Base-by-base conservation (phyloP, 192 early-diverging fungal species). In the Coemansia sp. region DNA sequence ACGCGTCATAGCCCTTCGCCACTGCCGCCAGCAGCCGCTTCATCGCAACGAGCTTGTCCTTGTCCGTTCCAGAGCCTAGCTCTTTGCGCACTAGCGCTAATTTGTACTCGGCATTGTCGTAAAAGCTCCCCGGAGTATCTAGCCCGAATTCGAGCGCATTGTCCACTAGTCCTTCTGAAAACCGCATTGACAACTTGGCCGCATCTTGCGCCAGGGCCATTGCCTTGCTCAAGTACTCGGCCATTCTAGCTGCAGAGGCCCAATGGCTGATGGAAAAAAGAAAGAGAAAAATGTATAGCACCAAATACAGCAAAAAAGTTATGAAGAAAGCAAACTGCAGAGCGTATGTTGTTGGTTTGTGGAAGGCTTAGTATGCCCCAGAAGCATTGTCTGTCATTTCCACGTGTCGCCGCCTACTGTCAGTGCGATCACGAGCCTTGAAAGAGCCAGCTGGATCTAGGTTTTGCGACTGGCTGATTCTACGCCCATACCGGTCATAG, bases 21-120 rank as follows among this genome's bases (percentile, higher is more conserved):
- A 97, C 92, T 80, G 94, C 89, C 38, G 94, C 95, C 70, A 99
- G 86, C 36, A 97, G 82, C 55, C 93, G 85, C 83, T 95, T 96
- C 70, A 99, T 74, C 13, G 88, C 96, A 72, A 91, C 90, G 62
- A 99, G 81, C 74, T 94, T 95, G 61, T 99, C 96, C 71, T 93
- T 89, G 71, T 95, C 94, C 57, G 91, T 85, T 65, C 88, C 89
- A 18, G 93, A 90, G 62, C 91, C 88, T 62, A 96, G 83, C 56
- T 91, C 84, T 46, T 86, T 76, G 36, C 86, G 77, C 43, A 95
- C 92, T 59, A 93, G 88, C 28, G 78, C 66, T 71, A 94, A 86
- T 69, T 90, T 87, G 63, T 90, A 93, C 55, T 97, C 95, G 33
- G 91, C 89, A 23, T 91, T 92, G 64, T 98, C 94, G 79, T 93